Evolutionary conservation across 306 rosid species (phyloP), one percentile per base, ranked within the genome.

Genomic region (Rosa chinensis): DNA sequence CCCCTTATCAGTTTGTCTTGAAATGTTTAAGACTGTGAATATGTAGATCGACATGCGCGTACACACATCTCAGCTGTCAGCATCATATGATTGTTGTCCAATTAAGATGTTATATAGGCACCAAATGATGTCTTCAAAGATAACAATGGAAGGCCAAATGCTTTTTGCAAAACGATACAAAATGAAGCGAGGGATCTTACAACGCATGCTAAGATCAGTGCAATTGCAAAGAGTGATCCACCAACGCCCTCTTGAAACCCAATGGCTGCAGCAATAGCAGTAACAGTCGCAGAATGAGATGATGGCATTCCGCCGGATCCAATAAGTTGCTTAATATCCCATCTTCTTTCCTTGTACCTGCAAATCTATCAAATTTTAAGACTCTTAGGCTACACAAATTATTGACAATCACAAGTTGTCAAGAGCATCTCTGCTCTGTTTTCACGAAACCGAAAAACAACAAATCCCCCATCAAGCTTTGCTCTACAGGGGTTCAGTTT

Each of bases 221-320:
- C 88, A 68, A 86, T 84, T 4, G 99, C 96, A 78, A 95, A 95
- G 70, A 87, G 66, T 55, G 98, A 85, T 81, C 93, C 99, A 37
- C 93, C 92, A 56, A 93, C 89, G 44, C 99, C 99, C 87, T 95
- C 97, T 82, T 93, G 98, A 79, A 93, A 85, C 37, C 98, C 99
- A 81, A 93, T 76, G 20, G 98, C 93, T 3, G 88, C 70, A 9
- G 99, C 97, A 75, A 93, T 92, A 87, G 99, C 97, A 76, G 97
- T 89, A 14, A 95, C 98, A 69, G 99, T 91, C 0, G 99, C 86
- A 23, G 99, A 95, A 95, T 95, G 99, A 66, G 99, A 95, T 2
- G 99, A 95, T 9, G 99, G 99, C 99, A 95, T 95, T 86, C 99
- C 99, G 10, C 99, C 99, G 28, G 99, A 95, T 77, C 96, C 99